phyloP scores from a whole-genome alignment of 1,139 yeast species.

The Debaryomycetaceae sp. region DNA sequence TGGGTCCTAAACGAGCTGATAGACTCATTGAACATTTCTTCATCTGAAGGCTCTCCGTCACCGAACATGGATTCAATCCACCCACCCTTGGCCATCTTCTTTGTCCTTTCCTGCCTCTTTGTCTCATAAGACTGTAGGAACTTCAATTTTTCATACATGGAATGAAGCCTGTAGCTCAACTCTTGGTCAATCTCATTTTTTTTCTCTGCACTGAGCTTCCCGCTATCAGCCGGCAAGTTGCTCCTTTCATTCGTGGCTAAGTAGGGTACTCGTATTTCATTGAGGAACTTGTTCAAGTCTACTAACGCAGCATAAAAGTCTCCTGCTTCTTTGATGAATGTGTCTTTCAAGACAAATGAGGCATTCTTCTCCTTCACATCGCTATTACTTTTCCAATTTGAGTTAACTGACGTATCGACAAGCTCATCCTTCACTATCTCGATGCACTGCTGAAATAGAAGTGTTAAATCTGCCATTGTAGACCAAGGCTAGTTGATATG shows the following conservation, averaged over 20 bases:
- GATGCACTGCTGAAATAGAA: conserved; percentile 48
- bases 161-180: conserved; percentile 48
- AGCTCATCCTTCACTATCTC: conserved; percentile 36
- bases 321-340: conserved; percentile 49
- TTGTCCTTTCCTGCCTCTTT: conserved; percentile 27
- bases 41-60: conserved; percentile 27
- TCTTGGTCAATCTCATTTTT: conserved; percentile 57
- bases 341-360: conserved; percentile 35
- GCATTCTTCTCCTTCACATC: conserved; percentile 1
- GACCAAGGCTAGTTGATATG: too few relatives aligned
- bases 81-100: conserved; percentile 5
- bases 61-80: conserved; percentile 27
- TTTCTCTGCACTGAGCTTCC: conserved; percentile 21
- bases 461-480: conserved; percentile 52
- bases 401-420: conserved; percentile 7
- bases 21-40: conserved; percentile 22
- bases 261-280: conserved; percentile 42
- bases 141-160: conserved; percentile 47
- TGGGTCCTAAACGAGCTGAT: conserved; percentile 34
- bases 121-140: conserved; percentile 49
- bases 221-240: not conserved
- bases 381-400: conserved; percentile 6
- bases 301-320: conserved; percentile 42
- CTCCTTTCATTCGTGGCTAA: conserved; percentile 34
- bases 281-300: conserved; percentile 37